Base-by-base conservation (phyloP, 73 alveolate species). In the Paramecium primaurelia region DNA sequence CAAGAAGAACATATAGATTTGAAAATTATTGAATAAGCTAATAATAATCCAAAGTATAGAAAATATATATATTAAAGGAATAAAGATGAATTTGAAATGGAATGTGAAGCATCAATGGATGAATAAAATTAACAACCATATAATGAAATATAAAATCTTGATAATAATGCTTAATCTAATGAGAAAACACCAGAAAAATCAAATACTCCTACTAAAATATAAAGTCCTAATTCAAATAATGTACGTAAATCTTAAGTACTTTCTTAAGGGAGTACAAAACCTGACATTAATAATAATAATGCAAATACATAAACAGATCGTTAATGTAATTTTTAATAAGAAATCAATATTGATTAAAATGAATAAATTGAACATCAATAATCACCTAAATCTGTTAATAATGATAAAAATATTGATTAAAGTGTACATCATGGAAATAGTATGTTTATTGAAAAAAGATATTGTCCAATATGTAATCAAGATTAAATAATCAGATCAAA, bases 401-500 rank as follows among this genome's bases (percentile, higher is more conserved):
- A 54, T 54, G 69, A 54, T 0, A 54, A 54, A n/a, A 54, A 54
- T 22, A 54, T 54, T 54, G 69, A 54, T 54, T 22, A 54, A 4
- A 54, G 69, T 32, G 88, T 32, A 0, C 36, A 75, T 34, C 47
- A 73, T 30, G 68, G 68, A 9, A 54, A 54, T 18, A 54, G 69
- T n/a, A 54, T 54, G 69, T 54, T 75, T n/a, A 75, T 75, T 1
- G 69, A 54, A 54, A 54, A 54, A 36, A 75, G 88, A 75, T 75
- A 75, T 40, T 75, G 88, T 75, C 58, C 58, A 1, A 22, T 37
- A 2, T 75, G 88, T 22, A 75, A 75, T 40, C 5, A 34, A 40
- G 88, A 75, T 37, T n/a, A 34, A 75, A 37, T 75, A 3, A 37
- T 40, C 1, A 8, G 88, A 1, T 75, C 88, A 54, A 94, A 95